Conservation (phyloP, 2,329 filamentous ascomycete species). For the Emericellopsis cladophorae region DNA sequence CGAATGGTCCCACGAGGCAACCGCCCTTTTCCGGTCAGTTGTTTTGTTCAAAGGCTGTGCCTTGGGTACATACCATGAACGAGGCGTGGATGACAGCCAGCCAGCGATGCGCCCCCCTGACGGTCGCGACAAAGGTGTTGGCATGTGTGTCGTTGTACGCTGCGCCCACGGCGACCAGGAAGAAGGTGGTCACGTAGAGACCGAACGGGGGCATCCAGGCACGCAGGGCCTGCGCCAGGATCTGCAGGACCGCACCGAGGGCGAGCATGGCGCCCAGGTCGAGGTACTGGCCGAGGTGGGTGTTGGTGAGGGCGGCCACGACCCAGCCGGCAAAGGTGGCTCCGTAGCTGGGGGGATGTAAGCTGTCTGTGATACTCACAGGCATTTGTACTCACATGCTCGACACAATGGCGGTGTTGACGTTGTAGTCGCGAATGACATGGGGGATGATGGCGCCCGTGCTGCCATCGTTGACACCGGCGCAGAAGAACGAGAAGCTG, state of each 20-base stretch:
- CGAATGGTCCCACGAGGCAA: constrained; percentile 42
- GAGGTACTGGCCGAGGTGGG: constrained; percentile 35
- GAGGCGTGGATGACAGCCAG: constrained; percentile 52
- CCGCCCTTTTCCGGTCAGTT: constrained; percentile 21
- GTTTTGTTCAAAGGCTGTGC: not conserved
- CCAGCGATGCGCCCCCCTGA: constrained; percentile 42
- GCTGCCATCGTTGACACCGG: constrained; percentile 52
- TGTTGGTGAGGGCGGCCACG: constrained; percentile 42
- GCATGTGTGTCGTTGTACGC: constrained; percentile 51
- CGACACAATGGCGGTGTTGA: constrained; percentile 37
- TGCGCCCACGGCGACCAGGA: constrained; percentile 44
- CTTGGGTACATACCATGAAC: constrained; percentile 24
- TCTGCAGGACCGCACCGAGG: constrained; percentile 42
- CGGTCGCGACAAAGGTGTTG: constrained; percentile 45
- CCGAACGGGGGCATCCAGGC: constrained; percentile 44
- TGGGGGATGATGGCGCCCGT: constrained; percentile 52
- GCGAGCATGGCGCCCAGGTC: constrained; percentile 42
- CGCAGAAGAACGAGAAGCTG: constrained; percentile 51
- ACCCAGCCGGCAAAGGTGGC: constrained; percentile 49
- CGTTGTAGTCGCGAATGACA: constrained; percentile 41
- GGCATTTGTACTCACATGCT: constrained; percentile 26
- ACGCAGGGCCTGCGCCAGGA: constrained; percentile 38
- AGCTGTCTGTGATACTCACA: not conserved
- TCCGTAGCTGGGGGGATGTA: constrained; percentile 26
- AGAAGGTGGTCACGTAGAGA: constrained; percentile 44